Percentiles rank a stretch among this genome's conserved stretches.
Evolutionary conservation across 176 grass and related monocot genomes (phyloP).

Genomic region (Eremochloa ophiuroides): DNA sequence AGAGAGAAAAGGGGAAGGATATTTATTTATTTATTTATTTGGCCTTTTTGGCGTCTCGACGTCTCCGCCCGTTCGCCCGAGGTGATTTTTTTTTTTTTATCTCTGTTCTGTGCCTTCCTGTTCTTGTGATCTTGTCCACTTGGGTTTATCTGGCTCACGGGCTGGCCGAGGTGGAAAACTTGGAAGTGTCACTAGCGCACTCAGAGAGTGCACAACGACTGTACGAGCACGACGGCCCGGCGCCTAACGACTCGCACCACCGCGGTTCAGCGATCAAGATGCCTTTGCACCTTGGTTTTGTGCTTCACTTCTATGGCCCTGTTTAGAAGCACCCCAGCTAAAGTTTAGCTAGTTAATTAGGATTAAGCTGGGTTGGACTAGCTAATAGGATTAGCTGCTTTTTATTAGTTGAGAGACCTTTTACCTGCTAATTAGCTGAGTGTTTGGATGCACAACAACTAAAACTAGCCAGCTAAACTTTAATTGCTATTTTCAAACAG

Average conservation of each 20-base stretch:
- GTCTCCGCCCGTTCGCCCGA: constrained; percentile 18
- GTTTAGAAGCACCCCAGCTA: too few relatives aligned
- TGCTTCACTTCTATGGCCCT: too few relatives aligned
- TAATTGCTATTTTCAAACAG: too few relatives aligned
- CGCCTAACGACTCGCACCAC: not conserved
- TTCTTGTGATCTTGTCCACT: not conserved
- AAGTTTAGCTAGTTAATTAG: too few relatives aligned
- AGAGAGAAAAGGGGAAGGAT: not conserved
- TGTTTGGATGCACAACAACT: too few relatives aligned
- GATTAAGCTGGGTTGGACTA: too few relatives aligned
- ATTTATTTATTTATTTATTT: too few relatives aligned
- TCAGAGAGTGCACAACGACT: not conserved
- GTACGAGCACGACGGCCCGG: not conserved
- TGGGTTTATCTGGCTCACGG: not conserved
- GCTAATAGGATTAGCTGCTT: too few relatives aligned
- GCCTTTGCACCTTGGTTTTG: too few relatives aligned
- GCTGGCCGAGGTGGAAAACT: not conserved
- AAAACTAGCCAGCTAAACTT: too few relatives aligned
- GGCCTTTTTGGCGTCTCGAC: not conserved
- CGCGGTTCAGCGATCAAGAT: not conserved
- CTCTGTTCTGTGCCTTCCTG: not conserved
- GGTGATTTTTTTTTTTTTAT: not conserved
- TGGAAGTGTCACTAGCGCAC: not conserved
- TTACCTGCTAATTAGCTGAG: too few relatives aligned
- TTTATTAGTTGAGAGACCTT: too few relatives aligned